Evolutionary conservation across 2,329 filamentous ascomycete species (phyloP).

Genomic region (Plectosphaerella plurivora): DNA sequence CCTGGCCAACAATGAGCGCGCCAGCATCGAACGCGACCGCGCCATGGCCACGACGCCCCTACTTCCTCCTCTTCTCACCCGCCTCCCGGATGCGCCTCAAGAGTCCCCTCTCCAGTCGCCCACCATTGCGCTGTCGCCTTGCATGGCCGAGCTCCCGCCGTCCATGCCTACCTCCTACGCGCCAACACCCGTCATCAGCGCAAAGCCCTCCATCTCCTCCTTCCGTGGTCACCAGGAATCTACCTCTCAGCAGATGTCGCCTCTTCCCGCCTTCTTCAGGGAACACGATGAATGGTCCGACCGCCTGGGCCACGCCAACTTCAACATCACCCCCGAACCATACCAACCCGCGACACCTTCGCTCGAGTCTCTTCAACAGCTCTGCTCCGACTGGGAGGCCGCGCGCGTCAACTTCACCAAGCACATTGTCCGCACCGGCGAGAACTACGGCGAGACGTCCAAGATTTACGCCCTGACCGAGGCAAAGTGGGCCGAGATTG

Average conservation of each 20-base stretch:
- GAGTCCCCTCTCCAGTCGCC: constrained; percentile 86
- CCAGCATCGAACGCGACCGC: constrained; percentile 53
- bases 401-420: constrained; percentile 85
- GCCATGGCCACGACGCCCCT: constrained; percentile 73
- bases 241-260: constrained; percentile 34
- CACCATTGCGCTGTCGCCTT: constrained; percentile 60
- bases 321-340: constrained; percentile 78
- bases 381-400: constrained; percentile 76
- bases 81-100: constrained; percentile 48
- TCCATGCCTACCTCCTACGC: constrained; percentile 16
- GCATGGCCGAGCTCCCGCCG: constrained; percentile 41
- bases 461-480: constrained; percentile 83
- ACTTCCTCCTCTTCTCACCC: constrained; percentile 73
- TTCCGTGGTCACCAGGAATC: constrained; percentile 59
- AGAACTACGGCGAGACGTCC: constrained; percentile 87
- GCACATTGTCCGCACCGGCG: constrained; percentile 80
- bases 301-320: constrained; percentile 87
- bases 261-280: constrained; percentile 49
- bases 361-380: constrained; percentile 50
- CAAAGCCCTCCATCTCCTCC: constrained; percentile 72
- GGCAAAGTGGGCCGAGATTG: constrained; percentile 81
- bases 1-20: constrained; percentile 43
- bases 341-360: constrained; percentile 65
- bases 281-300: constrained; percentile 79
- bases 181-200: constrained; percentile 47